Conservation (phyloP, 75 land plant species). For the Picea glauca region DNA sequence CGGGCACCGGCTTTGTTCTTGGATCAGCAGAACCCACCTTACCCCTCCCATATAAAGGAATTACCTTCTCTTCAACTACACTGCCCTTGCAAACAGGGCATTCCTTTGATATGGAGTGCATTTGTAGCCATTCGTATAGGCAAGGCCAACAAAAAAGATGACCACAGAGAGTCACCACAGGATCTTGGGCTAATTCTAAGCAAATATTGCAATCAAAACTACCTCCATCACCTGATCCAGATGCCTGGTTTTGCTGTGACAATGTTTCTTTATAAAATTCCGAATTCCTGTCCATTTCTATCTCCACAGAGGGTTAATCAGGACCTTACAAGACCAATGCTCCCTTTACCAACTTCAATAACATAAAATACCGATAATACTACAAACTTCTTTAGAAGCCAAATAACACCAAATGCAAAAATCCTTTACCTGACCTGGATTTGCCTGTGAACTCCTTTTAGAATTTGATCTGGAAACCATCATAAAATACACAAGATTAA, state of each 20-base stretch:
- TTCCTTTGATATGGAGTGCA: slow-evolving; percentile 35
- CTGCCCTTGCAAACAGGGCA: slow-evolving; percentile 90
- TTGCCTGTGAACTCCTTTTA: too few relatives aligned
- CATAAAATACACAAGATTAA: too few relatives aligned
- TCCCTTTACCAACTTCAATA: too few relatives aligned
- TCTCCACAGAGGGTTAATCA: too few relatives aligned
- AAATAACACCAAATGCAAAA: too few relatives aligned
- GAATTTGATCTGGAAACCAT: too few relatives aligned
- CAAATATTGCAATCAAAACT: slow-evolving; percentile 90
- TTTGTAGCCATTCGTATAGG: slow-evolving; percentile 73
- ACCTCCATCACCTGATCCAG: slow-evolving; percentile 9
- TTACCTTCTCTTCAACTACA: slow-evolving; percentile 52
- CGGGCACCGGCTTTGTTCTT: neutral
- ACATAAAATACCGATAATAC: too few relatives aligned
- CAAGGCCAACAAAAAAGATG: slow-evolving; percentile 98
- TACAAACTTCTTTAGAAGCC: too few relatives aligned
- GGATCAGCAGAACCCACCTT: slow-evolving; percentile 16
- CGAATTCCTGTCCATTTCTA: too few relatives aligned
- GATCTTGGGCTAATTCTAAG: slow-evolving; percentile 71
- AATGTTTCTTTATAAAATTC: neutral
- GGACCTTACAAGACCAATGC: too few relatives aligned
- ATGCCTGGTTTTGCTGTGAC: slow-evolving; percentile 1
- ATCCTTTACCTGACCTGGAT: too few relatives aligned
- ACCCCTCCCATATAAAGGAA: slow-evolving; percentile 87
- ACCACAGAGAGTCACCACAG: slow-evolving; percentile 89